phyloP scores from a whole-genome alignment of 1,284 basidiomycete genomes.

The Tremellales sp. region DNA sequence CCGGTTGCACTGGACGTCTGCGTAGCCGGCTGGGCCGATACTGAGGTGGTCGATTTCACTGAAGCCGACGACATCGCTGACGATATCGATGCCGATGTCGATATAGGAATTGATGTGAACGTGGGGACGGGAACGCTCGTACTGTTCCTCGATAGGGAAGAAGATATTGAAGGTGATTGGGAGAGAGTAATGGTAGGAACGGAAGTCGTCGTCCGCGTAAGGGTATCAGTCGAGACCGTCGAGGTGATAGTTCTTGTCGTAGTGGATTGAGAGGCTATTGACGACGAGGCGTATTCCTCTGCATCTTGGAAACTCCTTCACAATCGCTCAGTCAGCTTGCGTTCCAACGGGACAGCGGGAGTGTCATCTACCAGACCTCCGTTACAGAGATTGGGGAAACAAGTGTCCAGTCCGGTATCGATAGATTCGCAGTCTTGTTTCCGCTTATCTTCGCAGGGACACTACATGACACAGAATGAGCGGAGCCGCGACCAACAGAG shows the following conservation, averaged over 20 bases:
- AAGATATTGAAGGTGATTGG: no score
- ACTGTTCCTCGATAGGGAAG: no score
- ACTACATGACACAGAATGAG: background rate
- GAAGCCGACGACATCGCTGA: background rate
- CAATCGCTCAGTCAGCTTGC: background rate
- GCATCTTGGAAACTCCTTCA: background rate
- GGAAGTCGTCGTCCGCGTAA: no score
- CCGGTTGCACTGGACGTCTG: background rate
- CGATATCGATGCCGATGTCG: no score
- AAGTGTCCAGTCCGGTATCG: background rate
- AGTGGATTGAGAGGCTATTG: background rate
- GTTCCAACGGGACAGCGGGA: background rate
- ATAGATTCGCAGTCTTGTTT: background rate
- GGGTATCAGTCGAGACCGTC: background rate
- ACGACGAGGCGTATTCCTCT: background rate
- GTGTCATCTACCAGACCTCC: constrained; percentile 1
- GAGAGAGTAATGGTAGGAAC: no score
- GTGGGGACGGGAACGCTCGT: no score
- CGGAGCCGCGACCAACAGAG: background rate
- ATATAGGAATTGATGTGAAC: no score
- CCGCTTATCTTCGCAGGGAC: background rate
- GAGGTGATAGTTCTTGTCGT: background rate
- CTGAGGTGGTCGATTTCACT: background rate
- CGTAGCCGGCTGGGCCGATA: background rate
- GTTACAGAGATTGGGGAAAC: background rate